phyloP scores from a whole-genome alignment of 805 yeast genomes.

The Sugiyamaella lignohabitans region DNA sequence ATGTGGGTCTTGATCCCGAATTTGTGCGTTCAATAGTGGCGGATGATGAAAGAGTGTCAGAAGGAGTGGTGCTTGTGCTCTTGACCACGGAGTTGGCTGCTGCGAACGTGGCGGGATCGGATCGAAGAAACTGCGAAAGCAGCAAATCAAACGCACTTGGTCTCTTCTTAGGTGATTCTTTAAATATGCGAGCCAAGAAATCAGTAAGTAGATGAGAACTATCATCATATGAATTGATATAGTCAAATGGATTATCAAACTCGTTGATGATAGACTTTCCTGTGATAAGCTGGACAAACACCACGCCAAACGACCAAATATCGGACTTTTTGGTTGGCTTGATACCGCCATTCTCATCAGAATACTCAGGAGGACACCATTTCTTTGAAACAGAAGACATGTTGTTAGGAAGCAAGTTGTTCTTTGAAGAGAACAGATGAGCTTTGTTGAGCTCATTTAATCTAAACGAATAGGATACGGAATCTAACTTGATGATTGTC shows the following conservation, averaged over 20 bases:
- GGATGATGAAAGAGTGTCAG: background rate
- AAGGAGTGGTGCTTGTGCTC: background rate
- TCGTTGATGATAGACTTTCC: conserved; percentile 53
- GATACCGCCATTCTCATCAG: conserved; percentile 28
- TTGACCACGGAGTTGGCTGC: background rate
- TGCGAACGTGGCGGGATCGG: conserved; percentile 25
- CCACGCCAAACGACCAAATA: conserved; percentile 86
- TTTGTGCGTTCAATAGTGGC: background rate
- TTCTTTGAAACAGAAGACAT: background rate
- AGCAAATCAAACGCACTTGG: conserved; percentile 79
- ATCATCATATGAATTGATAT: conserved; percentile 38
- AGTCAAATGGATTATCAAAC: conserved; percentile 57
- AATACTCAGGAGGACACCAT: conserved; percentile 85
- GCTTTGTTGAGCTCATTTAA: conserved; percentile 29
- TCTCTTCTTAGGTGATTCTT: conserved; percentile 58
- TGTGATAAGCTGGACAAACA: conserved; percentile 58
- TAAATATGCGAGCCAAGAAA: conserved; percentile 61
- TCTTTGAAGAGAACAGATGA: conserved; percentile 25
- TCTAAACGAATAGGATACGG: conserved; percentile 24
- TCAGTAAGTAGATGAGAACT: conserved; percentile 57
- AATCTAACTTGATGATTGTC: conserved; percentile 27
- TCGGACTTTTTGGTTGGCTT: conserved; percentile 76
- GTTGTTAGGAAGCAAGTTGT: conserved; percentile 6
- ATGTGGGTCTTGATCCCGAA: background rate
- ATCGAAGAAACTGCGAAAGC: conserved; percentile 75